Evolutionary conservation across 345 rosid species (phyloP), one percentile per base, ranked within the genome.

Genomic region (Lepidium aucheri): DNA sequence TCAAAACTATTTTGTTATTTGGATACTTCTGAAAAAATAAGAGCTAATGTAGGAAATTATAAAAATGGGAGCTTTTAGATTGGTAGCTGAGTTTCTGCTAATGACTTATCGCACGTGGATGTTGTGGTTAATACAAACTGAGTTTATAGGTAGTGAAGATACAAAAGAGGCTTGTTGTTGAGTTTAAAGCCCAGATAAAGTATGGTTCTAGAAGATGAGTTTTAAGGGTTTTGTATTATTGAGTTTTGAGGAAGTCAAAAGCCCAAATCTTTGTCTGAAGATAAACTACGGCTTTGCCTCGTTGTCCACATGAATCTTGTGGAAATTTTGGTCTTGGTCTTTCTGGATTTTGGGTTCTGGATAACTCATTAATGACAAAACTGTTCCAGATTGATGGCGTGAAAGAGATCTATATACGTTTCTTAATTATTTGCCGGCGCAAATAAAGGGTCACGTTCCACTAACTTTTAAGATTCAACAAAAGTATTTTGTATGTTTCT

Each of bases 381-480:
- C 22, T 8, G 0, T 60, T 69, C 55, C 3, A 53, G 33, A 70
- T 70, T 56, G 46, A 16, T 71, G 39, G 51, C 69, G 75, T 71
- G 36, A 46, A 2, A 53, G 42, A 45, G 2, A 53, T 9, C 53
- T 40, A 69, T 12, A 10, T 33, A 44, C 22, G 22, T 20, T 20
- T 20, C 22, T 20, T 12, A 8, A 38, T 54, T 32, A 14, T 20
- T 64, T 64, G 60, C 76, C 39, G 66, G 24, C 71, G 70, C 66
- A 72, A 72, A 65, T 46, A 57, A 72, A 45, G 76, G 42, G 42
- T 12, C 71, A 72, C 60, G 71, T 57, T 72, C 66, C 60, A 57
- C 47, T 56, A 62, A 2, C 76, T 72, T 72, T 64, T 70, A 64
- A 64, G 53, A 72, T 65, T 49, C 70, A 72, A 57, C 70, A 12